Evolutionary conservation across 129 eudicot species (phyloP).

Genomic region (Solidago caesia): DNA sequence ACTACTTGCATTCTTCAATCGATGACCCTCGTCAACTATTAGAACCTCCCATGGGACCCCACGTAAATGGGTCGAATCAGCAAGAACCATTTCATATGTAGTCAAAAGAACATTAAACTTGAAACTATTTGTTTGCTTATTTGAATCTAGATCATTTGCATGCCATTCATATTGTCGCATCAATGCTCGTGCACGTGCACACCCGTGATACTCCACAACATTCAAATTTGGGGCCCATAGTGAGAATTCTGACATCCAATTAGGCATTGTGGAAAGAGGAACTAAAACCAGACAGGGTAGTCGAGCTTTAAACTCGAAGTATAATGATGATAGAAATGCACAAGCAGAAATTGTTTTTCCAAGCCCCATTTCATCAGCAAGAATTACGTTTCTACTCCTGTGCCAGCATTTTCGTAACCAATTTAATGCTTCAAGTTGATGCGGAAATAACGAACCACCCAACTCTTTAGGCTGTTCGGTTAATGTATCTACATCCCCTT

Average conservation of each 20-base stretch:
- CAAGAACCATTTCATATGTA: constrained; percentile 93
- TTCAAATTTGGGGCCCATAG: constrained; percentile 87
- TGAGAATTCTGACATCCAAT: constrained; percentile 90
- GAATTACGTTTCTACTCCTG: constrained; percentile 73
- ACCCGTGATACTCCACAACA: constrained; percentile 92
- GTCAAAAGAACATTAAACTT: constrained; percentile 89
- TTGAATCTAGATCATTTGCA: constrained; percentile 32
- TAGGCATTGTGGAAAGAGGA: constrained; percentile 98
- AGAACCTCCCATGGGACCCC: constrained; percentile 97
- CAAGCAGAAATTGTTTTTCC: constrained; percentile 93
- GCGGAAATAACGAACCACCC: constrained; percentile 87
- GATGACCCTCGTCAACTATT: constrained; percentile 97
- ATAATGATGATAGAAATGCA: constrained; percentile 76
- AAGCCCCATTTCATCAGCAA: constrained; percentile 98
- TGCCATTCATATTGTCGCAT: constrained; percentile 92
- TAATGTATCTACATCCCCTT: constrained; percentile 55
- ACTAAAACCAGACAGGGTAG: constrained; percentile 89
- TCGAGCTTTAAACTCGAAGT: constrained; percentile 72
- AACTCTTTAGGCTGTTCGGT: constrained; percentile 91
- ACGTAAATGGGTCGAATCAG: constrained; percentile 67
- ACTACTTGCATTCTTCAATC: constrained; percentile 81
- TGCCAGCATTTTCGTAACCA: constrained; percentile 98
- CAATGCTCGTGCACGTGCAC: constrained; percentile 60
- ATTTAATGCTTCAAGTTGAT: constrained; percentile 92
- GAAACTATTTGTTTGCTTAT: constrained; percentile 49